phyloP scores from a whole-genome alignment of 768 basidiomycete genomes.

The Termitomyces titanicus region DNA sequence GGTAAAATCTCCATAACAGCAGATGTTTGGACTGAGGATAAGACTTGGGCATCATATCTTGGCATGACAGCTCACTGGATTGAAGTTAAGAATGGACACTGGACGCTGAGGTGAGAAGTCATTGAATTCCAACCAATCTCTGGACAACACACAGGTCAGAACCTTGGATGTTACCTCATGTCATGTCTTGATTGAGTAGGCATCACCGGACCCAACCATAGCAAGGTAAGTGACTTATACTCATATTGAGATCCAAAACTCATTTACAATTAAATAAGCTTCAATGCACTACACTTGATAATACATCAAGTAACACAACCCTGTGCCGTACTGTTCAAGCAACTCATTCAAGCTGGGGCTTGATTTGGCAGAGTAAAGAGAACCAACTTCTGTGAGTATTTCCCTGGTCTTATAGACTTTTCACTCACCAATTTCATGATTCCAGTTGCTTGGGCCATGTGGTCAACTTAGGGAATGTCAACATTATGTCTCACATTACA shows the following conservation, averaged over 20 bases:
- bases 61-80: slow-evolving; percentile 23
- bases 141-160: slow-evolving; percentile 21
- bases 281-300: slow-evolving; percentile 19
- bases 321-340: slow-evolving; percentile 14
- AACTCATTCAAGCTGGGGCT: slow-evolving; percentile 5
- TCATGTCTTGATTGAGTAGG: slow-evolving; percentile 19
- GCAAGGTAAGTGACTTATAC: slow-evolving; percentile 21
- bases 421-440: neutral
- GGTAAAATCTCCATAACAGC: slow-evolving; percentile 18
- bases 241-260: too few relatives aligned
- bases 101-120: slow-evolving; percentile 19
- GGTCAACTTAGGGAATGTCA: slow-evolving; percentile 22
- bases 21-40: slow-evolving; percentile 19
- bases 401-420: neutral
- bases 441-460: slow-evolving; percentile 27
- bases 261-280: too few relatives aligned
- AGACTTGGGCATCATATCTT: slow-evolving; percentile 16
- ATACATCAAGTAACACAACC: slow-evolving; percentile 14
- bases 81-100: slow-evolving; percentile 15
- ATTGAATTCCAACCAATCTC: slow-evolving; percentile 19
- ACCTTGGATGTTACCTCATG: slow-evolving; percentile 23
- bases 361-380: slow-evolving; percentile 15
- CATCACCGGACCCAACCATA: slow-evolving; percentile 9
- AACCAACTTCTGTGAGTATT: slow-evolving; percentile 15
- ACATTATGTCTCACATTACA: slow-evolving; percentile 29